phyloP scores from a whole-genome alignment of 1,284 basidiomycete genomes.

The Neolentinus lepideus region DNA sequence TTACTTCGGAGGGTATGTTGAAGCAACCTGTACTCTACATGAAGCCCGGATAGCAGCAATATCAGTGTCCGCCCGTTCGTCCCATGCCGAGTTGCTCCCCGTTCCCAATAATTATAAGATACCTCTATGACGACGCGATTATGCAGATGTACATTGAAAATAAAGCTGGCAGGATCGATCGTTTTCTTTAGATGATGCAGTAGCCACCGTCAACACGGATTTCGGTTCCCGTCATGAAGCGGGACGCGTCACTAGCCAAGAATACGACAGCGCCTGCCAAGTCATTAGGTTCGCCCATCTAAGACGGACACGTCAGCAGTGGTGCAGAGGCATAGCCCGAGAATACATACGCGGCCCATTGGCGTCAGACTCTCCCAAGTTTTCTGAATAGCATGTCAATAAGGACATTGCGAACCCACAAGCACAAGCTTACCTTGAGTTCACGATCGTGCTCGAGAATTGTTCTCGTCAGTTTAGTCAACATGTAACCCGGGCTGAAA shows the following conservation, averaged over 20 bases:
- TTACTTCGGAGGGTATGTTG: neutral
- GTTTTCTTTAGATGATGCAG: constrained; percentile 50
- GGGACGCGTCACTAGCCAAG: constrained; percentile 79
- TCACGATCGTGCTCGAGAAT: constrained; percentile 69
- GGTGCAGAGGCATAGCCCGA: constrained; percentile 1
- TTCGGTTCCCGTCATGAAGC: constrained; percentile 82
- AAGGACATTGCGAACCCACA: neutral
- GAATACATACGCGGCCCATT: constrained; percentile 65
- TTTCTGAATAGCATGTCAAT: constrained; percentile 36
- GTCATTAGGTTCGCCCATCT: constrained; percentile 78
- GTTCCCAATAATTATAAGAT: neutral
- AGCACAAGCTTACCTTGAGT: constrained; percentile 46
- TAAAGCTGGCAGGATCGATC: neutral
- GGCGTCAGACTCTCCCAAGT: constrained; percentile 90
- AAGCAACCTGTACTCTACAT: neutral
- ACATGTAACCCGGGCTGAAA: constrained; percentile 79
- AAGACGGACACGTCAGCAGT: constrained; percentile 9
- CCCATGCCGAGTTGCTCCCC: neutral
- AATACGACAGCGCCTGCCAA: constrained; percentile 78
- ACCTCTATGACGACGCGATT: neutral
- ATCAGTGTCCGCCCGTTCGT: neutral
- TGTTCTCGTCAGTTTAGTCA: constrained; percentile 80
- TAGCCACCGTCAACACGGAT: constrained; percentile 86
- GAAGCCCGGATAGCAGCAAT: neutral
- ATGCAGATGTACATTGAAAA: neutral